Conservation (phyloP, 1,139 yeast species). For the Candida smagusa region DNA sequence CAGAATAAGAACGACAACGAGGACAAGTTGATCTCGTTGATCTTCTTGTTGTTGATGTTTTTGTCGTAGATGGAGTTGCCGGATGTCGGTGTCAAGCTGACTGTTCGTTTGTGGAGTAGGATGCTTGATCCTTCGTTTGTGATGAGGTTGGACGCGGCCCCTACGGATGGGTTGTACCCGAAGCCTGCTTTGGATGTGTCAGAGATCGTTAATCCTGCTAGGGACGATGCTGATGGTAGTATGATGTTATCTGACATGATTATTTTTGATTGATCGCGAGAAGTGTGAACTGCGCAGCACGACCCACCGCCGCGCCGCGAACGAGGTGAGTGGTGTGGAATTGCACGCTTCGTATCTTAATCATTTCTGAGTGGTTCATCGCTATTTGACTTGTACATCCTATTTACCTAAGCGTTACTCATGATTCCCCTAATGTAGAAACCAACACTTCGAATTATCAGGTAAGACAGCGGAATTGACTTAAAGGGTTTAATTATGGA, state of each 20-base stretch:
- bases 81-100: constrained; percentile 31
- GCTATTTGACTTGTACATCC: no score
- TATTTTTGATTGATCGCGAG: no score
- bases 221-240: constrained; percentile 36
- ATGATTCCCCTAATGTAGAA: no score
- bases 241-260: constrained; percentile 27
- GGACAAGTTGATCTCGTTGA: constrained; percentile 64
- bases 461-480: no score
- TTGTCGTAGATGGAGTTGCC: constrained; percentile 59
- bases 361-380: no score
- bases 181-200: constrained; percentile 36
- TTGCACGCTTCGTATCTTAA: no score
- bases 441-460: no score
- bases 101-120: constrained; percentile 32
- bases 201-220: constrained; percentile 33
- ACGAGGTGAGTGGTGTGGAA: no score
- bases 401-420: no score
- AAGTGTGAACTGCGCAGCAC: no score
- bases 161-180: constrained; percentile 46
- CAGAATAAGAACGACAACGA: constrained; percentile 69
- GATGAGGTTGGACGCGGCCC: constrained; percentile 40
- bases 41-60: constrained; percentile 56
- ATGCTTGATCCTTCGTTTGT: constrained; percentile 34
- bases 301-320: no score
- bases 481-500: no score